A percentile compares a stretch with the other conserved stretches of the same genome.
phyloP scores from a whole-genome alignment of 306 rosid genomes.

The Erythrophleum fordii region DNA sequence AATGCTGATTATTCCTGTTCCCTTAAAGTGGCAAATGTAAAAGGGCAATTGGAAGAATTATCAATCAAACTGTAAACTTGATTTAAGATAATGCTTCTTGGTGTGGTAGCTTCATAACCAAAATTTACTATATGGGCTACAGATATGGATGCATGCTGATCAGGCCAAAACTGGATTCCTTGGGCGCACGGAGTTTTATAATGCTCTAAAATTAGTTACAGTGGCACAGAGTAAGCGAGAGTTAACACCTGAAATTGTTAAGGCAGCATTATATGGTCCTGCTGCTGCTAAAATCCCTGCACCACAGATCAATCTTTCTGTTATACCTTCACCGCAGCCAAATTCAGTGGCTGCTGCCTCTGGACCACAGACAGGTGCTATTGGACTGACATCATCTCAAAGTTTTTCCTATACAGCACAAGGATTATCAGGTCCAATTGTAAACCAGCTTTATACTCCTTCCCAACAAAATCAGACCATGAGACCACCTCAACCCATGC shows the following conservation, averaged over 20 bases:
- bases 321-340: constrained; percentile 50
- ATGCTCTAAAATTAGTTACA: constrained; percentile 91
- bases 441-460: constrained; percentile 60
- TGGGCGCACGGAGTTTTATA: constrained; percentile 81
- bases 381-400: constrained; percentile 62
- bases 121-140: constrained; percentile 35
- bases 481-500: constrained; percentile 74
- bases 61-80: constrained; percentile 1
- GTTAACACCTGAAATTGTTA: constrained; percentile 84
- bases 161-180: constrained; percentile 89
- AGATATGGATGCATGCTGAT: constrained; percentile 97
- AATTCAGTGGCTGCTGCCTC: constrained; percentile 53
- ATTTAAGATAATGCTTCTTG: constrained; percentile 33
- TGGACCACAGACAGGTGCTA: constrained; percentile 58
- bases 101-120: constrained; percentile 9
- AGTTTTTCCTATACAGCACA: constrained; percentile 69
- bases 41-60: background rate
- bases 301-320: constrained; percentile 76
- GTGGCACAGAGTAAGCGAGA: constrained; percentile 97
- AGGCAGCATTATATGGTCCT: constrained; percentile 84
- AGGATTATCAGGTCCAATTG: constrained; percentile 58
- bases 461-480: constrained; percentile 62
- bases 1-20: background rate
- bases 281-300: constrained; percentile 96
- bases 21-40: background rate